Base-by-base conservation (phyloP, 2,329 filamentous ascomycete species). In the Chrysoporthe cubensis region DNA sequence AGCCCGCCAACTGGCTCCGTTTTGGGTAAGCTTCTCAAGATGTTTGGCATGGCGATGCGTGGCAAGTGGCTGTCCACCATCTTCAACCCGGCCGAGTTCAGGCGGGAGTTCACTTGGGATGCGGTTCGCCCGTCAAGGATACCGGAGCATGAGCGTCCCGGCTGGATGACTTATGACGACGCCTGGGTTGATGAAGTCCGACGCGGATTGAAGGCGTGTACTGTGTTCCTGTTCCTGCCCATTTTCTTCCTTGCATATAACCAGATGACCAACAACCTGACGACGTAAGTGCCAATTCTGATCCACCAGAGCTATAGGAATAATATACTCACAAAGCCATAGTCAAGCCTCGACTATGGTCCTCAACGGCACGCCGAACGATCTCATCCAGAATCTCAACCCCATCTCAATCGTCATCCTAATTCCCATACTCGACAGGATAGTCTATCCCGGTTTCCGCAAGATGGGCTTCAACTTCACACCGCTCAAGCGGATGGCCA, bases 81-180 rank as follows among this genome's bases (percentile, higher is more conserved):
- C 1, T 58, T 70, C 62, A 70, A 68, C 68, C 66, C 66, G 9
- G 2, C 44, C 14, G 61, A 63, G 42, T 68, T 70, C 62, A 68
- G 62, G 54, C 90, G 90, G 76, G 88, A 87, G 2, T 78, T 88
- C 56, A 78, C 91, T 79, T 93, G 90, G 88, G 87, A 92, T 37
- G 75, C 81, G 4, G 87, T 88, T 69, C 92, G 91, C 80, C 91
- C 91, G 3, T 91, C 88, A 75, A 80, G 82, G 46, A 82, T 92
- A 6, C 80, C 84, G 11, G 80, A 84, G 48, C 77, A 77, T 1
- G 76, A 83, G 71, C 88, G 88, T 65, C 91, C 91, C 0, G 52
- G 66, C 0, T 94, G 91, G 91, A 94, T 94, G 90, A 91, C 89
- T 0, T 94, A 93, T 72, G 91, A 95, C 70, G 92, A 95, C 72